Base-by-base conservation (phyloP, 1,284 basidiomycete species). In the Puccinia polysora region DNA sequence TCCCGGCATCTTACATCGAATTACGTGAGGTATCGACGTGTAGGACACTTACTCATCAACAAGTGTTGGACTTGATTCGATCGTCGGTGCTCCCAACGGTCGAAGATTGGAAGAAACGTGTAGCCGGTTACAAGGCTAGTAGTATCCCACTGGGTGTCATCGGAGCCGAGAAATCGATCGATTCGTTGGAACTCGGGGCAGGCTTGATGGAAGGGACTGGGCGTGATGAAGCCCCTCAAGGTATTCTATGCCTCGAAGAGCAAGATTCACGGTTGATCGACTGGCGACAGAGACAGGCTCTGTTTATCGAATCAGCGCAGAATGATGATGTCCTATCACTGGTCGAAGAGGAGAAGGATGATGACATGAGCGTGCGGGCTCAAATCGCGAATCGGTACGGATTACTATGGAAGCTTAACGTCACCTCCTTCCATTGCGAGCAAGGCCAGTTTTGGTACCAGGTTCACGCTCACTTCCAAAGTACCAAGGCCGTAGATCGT, bases 401-500 rank as follows among this genome's bases (percentile, higher is more conserved):
- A 50, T 32, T 36, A 32, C 45, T 64, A 18, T 28, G 49, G 1
- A 64, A 49, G 28, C 4, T 64, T 18, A 32, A 49, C 10, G 43
- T 50, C 32, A 50, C 47, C 5, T 64, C 62, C 2, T 64, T 64
- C 45, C 62, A 64, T 18, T 30, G 47, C 3, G 62, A 64, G 45
- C 62, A 50, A n/a, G 62, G 62, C 3, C 3, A 36, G 0, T 64
- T 64, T 15, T 64, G 62, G 62, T 64, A 34, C 32, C 62, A 64
- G 20, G 43, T 64, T 34, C 47, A 64, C 20, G 62, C 62, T 20
- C 62, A 38, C 15, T 64, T 64, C 20, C 62, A 60, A 18, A 10
- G 12, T n/a, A 4, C 58, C 23, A 28, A 43, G 8, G 40, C 40
- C 20, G 58, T 28, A 2, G 1, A 15, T 30, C 28, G 30, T 5